Conservation (phyloP, 2,329 filamentous ascomycete species). For the Rhynchosporium graminicola region DNA sequence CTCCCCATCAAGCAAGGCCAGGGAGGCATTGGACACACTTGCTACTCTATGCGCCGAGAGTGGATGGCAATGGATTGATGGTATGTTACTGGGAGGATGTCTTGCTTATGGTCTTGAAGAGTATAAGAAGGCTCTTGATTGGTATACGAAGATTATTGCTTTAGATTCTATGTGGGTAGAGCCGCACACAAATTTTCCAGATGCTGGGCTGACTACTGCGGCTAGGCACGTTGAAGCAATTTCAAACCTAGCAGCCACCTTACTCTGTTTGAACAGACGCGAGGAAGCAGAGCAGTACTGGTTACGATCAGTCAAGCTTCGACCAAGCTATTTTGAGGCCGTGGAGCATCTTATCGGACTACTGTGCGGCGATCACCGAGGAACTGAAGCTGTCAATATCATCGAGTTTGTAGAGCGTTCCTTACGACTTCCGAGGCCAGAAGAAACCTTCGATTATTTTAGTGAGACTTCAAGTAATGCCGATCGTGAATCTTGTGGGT, state of each 20-base stretch:
- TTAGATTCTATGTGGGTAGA: conserved; percentile 56
- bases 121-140: conserved; percentile 74
- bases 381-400: conserved; percentile 80
- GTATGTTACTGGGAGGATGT: conserved; percentile 88
- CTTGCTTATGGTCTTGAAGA: conserved; percentile 86
- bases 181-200: background rate
- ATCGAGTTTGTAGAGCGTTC: conserved; percentile 82
- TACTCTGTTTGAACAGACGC: conserved; percentile 79
- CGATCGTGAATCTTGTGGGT: conserved; percentile 37
- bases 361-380: conserved; percentile 77
- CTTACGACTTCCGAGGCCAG: conserved; percentile 54
- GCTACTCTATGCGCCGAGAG: conserved; percentile 76
- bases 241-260: conserved; percentile 87
- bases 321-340: conserved; percentile 89
- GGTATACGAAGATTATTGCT: conserved; percentile 66
- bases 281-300: conserved; percentile 85
- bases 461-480: conserved; percentile 61
- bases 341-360: conserved; percentile 92
- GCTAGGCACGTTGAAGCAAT: conserved; percentile 79
- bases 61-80: conserved; percentile 87
- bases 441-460: conserved; percentile 53
- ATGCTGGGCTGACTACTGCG: background rate
- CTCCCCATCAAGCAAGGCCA: conserved; percentile 50
- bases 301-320: conserved; percentile 78
- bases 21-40: conserved; percentile 68